Percentiles rank a stretch among this genome's conserved stretches.
phyloP scores from a whole-genome alignment of 257 asterid species.

The Thymus mandschuricus region DNA sequence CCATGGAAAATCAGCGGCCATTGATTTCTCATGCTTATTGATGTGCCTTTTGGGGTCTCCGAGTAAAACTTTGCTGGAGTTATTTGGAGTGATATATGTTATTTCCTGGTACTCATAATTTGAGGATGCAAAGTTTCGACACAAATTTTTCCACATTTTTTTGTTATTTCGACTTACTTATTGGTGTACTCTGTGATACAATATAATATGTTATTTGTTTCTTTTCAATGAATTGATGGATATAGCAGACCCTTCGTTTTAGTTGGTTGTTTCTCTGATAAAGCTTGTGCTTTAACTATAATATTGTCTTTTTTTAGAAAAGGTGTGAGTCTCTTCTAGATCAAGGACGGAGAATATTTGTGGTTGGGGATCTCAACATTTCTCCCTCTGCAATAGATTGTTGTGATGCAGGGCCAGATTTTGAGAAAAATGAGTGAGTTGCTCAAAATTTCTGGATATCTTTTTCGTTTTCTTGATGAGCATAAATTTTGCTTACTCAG shows the following conservation, averaged over 20 bases:
- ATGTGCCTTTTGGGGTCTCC: slow-evolving; percentile 26
- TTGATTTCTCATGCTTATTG: background rate
- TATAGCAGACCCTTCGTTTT: background rate
- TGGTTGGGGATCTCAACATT: slow-evolving; percentile 95
- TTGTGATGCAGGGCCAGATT: slow-evolving; percentile 91
- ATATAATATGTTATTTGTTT: background rate
- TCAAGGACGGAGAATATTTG: slow-evolving; percentile 70
- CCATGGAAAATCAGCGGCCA: background rate
- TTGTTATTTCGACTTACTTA: slow-evolving; percentile 10
- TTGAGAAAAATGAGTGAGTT: slow-evolving; percentile 86
- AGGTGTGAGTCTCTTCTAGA: slow-evolving; percentile 81
- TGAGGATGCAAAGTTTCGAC: slow-evolving; percentile 13
- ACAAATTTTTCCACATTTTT: background rate
- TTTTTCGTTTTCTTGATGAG: slow-evolving; percentile 19
- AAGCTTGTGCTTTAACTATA: slow-evolving; percentile 37
- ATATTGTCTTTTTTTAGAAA: slow-evolving; percentile 63
- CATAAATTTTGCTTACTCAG: slow-evolving; percentile 17
- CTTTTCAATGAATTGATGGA: slow-evolving; percentile 14
- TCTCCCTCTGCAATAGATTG: slow-evolving; percentile 84
- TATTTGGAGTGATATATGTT: background rate
- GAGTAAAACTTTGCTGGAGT: slow-evolving; percentile 1
- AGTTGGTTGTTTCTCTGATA: slow-evolving; percentile 25
- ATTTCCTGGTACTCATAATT: background rate
- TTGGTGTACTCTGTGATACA: background rate
- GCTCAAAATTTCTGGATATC: slow-evolving; percentile 10